phyloP scores from a whole-genome alignment of 192 early-diverging fungal species.

The Coemansia biformis region DNA sequence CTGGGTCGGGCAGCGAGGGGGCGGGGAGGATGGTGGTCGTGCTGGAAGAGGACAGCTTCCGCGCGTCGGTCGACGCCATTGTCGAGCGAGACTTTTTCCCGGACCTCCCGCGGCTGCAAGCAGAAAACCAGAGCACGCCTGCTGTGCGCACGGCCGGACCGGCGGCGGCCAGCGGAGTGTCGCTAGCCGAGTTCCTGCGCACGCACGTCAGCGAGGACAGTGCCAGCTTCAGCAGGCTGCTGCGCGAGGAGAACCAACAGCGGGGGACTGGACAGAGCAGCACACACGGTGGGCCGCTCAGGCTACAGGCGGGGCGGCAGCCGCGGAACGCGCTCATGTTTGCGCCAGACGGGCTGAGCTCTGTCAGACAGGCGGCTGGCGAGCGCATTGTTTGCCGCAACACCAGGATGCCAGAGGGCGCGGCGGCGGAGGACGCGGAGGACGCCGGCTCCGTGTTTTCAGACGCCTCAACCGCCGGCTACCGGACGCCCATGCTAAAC shows the following conservation, averaged over 20 bases:
- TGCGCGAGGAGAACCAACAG: slow-evolving; percentile 9
- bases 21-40: too few relatives aligned
- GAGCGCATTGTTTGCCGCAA: slow-evolving; percentile 28
- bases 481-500: slow-evolving; percentile 25
- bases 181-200: slow-evolving; percentile 21
- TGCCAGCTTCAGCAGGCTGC: slow-evolving; percentile 25
- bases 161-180: background rate
- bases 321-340: slow-evolving; percentile 21
- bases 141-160: background rate
- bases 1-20: too few relatives aligned
- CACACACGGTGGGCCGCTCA: background rate
- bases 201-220: slow-evolving; percentile 33
- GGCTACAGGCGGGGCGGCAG: background rate
- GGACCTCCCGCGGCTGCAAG: slow-evolving; percentile 6
- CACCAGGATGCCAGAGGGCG: slow-evolving; percentile 15
- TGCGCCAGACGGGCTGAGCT: slow-evolving; percentile 9
- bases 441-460: slow-evolving; percentile 15
- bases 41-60: slow-evolving; percentile 24
- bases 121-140: background rate
- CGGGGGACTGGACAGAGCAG: background rate
- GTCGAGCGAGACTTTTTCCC: slow-evolving; percentile 43
- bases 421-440: background rate
- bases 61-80: slow-evolving; percentile 16
- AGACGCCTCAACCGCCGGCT: slow-evolving; percentile 3
- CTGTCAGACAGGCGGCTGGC: background rate